These are phyloP conservation scores for Mortierella sp. DNA, from an alignment of 371 early-diverging fungal genomes.

Conservation along the genomic window DNA sequence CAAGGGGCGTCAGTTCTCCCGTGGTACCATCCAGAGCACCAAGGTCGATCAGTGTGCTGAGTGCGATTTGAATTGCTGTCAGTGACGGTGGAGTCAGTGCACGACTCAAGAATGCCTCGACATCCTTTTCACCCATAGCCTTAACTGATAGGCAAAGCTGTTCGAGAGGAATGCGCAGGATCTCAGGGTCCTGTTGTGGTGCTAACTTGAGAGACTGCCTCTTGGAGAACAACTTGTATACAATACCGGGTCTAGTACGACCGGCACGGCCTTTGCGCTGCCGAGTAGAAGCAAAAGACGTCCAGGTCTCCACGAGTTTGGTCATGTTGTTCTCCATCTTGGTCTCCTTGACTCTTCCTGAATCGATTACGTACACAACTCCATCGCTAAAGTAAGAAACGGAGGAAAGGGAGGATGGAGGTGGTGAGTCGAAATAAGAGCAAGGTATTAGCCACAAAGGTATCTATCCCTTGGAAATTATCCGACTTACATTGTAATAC, in stretches of 20 bases:
- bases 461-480: no score
- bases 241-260: conserved; percentile 86
- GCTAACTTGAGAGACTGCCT: conserved; percentile 66
- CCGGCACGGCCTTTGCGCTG: conserved; percentile 97
- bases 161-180: conserved; percentile 84
- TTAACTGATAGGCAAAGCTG: conserved; percentile 87
- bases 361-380: conserved; percentile 94
- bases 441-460: not conserved
- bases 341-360: conserved; percentile 89
- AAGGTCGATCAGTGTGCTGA: conserved; percentile 68
- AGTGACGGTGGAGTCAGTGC: conserved; percentile 84
- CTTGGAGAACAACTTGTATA: conserved; percentile 76
- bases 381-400: conserved; percentile 74
- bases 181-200: conserved; percentile 81
- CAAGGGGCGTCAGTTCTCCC: conserved; percentile 86
- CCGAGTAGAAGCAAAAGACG: conserved; percentile 82
- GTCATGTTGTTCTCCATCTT: conserved; percentile 71
- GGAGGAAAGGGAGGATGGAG: not conserved
- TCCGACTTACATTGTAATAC: conserved; percentile 88
- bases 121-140: conserved; percentile 73
- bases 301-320: conserved; percentile 74
- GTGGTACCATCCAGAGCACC: conserved; percentile 67
- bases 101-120: conserved; percentile 67
- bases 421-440: not conserved
- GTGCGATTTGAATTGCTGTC: conserved; percentile 70